These are phyloP conservation scores for Scedosporium dehoogii DNA, from an alignment of 2,329 filamentous ascomycete genomes.

Conservation along the genomic window DNA sequence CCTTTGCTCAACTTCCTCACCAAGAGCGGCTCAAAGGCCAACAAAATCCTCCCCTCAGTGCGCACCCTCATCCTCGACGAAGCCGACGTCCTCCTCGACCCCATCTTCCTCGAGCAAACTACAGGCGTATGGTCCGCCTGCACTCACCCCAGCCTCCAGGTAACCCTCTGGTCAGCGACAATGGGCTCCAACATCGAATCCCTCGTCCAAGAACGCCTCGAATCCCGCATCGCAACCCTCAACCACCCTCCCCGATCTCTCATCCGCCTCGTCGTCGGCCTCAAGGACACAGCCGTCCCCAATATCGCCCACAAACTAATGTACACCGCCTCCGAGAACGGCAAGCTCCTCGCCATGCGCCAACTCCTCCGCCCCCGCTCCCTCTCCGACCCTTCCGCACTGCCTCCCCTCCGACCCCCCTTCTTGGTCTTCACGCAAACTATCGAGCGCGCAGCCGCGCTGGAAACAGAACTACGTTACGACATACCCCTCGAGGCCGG, in stretches of 20 bases:
- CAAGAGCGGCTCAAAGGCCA: constrained; percentile 28
- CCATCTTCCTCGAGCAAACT: constrained; percentile 83
- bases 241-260: constrained; percentile 38
- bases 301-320: constrained; percentile 82
- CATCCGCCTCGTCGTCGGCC: constrained; percentile 80
- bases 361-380: constrained; percentile 71
- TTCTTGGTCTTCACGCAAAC: constrained; percentile 96
- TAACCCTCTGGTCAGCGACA: constrained; percentile 90
- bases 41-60: constrained; percentile 53
- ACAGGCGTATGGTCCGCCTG: constrained; percentile 76
- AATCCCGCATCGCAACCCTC: constrained; percentile 36
- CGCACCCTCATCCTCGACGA: constrained; percentile 77
- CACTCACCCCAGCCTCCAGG: constrained; percentile 55
- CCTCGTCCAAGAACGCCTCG: constrained; percentile 60
- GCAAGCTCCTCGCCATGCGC: constrained; percentile 83
- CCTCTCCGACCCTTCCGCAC: constrained; percentile 34
- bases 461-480: constrained; percentile 85
- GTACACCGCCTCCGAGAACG: constrained; percentile 86
- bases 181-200: constrained; percentile 91
- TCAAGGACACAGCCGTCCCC: constrained; percentile 92
- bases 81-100: constrained; percentile 87
- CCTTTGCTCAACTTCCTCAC: constrained; percentile 64
- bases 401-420: constrained; percentile 62
- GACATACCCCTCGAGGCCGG: constrained; percentile 87
- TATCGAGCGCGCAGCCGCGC: constrained; percentile 76